These are phyloP conservation scores for Stagonosporopsis tanaceti DNA, from an alignment of 2,329 filamentous ascomycete species.

Conservation along the genomic window DNA sequence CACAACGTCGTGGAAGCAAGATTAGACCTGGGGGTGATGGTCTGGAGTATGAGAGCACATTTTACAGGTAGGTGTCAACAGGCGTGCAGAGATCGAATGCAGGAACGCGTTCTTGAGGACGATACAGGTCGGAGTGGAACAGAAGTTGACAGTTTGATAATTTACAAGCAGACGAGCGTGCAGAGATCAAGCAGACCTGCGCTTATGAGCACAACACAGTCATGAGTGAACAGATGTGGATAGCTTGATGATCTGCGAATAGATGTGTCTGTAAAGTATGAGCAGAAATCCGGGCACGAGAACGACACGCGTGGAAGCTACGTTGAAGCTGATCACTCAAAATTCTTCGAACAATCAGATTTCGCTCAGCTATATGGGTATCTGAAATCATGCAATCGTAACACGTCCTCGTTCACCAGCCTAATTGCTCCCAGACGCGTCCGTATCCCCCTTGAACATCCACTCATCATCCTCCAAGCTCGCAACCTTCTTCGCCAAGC, in stretches of 20 bases:
- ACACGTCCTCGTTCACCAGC: not conserved
- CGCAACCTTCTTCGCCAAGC: constrained; percentile 74
- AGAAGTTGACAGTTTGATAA: too few relatives aligned
- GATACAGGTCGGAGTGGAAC: too few relatives aligned
- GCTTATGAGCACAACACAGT: too few relatives aligned
- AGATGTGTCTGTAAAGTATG: too few relatives aligned
- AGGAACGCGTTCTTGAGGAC: too few relatives aligned
- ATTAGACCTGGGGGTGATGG: not conserved
- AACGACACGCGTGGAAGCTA: too few relatives aligned
- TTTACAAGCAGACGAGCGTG: too few relatives aligned
- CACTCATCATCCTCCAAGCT: constrained; percentile 83
- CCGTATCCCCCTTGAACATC: constrained; percentile 80
- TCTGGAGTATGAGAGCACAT: too few relatives aligned
- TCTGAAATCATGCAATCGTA: constrained; percentile 7
- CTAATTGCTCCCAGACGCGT: constrained; percentile 23
- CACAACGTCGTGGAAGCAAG: not conserved
- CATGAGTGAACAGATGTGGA: too few relatives aligned
- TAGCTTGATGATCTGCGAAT: too few relatives aligned
- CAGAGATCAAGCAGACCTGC: not conserved
- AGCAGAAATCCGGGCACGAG: not conserved
- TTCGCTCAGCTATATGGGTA: constrained; percentile 11
- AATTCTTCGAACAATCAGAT: not conserved
- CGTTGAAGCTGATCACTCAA: not conserved
- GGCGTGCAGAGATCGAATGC: not conserved
- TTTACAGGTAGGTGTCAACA: not conserved